Evolutionary conservation across 78 protist species (phyloP).

Genomic region (Dictyostelium discoideum): dicty_2.7 NC_007091.3:3437001-3437500

Average conservation of each 20-base stretch:
- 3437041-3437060: constrained; percentile 61
- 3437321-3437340: background rate
- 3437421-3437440: constrained; percentile 49
- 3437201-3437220: constrained; percentile 72
- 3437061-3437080: constrained; percentile 79
- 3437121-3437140: constrained; percentile 83
- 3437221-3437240: constrained; percentile 58
- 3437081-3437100: constrained; percentile 59
- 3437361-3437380: background rate
- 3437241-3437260: constrained; percentile 30
- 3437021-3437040: constrained; percentile 20
- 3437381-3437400: background rate
- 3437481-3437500: constrained; percentile 68
- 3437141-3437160: constrained; percentile 80
- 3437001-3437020: constrained; percentile 1
- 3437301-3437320: constrained; percentile 69
- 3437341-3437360: background rate
- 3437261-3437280: background rate
- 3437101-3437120: constrained; percentile 81
- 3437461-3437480: constrained; percentile 65
- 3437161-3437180: constrained; percentile 51
- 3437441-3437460: constrained; percentile 52
- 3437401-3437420: background rate
- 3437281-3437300: constrained; percentile 69
- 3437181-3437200: constrained; percentile 57